phyloP scores from a whole-genome alignment of 179 eudicot genomes.

The Amaranthus tricolor region DNA sequence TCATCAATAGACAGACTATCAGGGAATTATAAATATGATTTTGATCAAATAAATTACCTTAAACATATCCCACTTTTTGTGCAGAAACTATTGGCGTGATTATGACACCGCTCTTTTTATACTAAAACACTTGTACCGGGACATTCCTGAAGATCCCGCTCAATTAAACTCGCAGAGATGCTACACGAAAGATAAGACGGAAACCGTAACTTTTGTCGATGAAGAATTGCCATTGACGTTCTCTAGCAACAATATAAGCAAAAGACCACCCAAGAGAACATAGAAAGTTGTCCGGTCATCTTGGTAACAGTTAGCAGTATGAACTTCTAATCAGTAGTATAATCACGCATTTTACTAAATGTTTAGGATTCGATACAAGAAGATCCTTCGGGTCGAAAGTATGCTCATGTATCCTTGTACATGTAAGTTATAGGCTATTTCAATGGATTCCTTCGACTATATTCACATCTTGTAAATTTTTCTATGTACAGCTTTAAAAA shows the following conservation, averaged over 20 bases:
- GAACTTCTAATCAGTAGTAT: neutral
- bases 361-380: neutral
- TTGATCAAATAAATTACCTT: neutral
- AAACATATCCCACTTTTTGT: neutral
- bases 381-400: neutral
- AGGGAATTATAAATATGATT: neutral
- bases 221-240: constrained; percentile 78
- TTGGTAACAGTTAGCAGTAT: constrained; percentile 6
- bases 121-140: constrained; percentile 74
- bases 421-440: neutral
- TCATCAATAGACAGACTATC: neutral
- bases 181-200: constrained; percentile 30
- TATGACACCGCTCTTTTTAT: constrained; percentile 88
- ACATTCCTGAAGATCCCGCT: constrained; percentile 57
- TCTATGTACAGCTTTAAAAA: too few species aligned
- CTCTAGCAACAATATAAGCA: constrained; percentile 36
- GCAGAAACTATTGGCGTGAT: constrained; percentile 96
- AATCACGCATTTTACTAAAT: too few species aligned
- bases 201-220: constrained; percentile 35
- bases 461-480: too few species aligned
- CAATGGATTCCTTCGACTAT: too few species aligned
- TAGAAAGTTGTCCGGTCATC: constrained; percentile 15
- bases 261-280: constrained; percentile 17
- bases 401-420: neutral
- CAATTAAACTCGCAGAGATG: constrained; percentile 16